Evolutionary conservation across 805 yeast species (phyloP).

Genomic region (Starmerella asiatica): DNA sequence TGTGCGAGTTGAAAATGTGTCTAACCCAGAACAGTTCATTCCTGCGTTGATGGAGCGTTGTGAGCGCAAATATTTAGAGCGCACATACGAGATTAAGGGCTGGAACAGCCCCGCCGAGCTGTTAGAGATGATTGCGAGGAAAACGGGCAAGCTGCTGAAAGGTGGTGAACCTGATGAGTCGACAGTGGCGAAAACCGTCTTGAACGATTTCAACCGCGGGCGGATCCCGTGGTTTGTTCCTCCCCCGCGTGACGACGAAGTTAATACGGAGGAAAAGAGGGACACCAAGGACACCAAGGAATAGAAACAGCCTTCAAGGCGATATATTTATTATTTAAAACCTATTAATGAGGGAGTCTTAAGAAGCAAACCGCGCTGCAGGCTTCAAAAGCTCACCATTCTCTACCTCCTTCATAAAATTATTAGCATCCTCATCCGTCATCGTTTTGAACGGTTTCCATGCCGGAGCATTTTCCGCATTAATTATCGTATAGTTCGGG

Average conservation of each 20-base stretch:
- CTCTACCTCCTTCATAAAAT: neutral
- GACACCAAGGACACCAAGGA: constrained; percentile 32
- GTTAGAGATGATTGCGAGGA: constrained; percentile 79
- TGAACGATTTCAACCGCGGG: constrained; percentile 93
- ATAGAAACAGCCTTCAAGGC: constrained; percentile 2
- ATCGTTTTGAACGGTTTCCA: neutral
- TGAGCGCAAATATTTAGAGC: constrained; percentile 76
- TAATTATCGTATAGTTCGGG: constrained; percentile 6
- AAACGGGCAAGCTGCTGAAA: constrained; percentile 80
- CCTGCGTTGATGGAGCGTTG: constrained; percentile 77
- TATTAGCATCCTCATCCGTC: neutral
- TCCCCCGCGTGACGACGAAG: constrained; percentile 70
- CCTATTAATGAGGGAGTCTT: too few relatives aligned
- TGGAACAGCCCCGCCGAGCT: constrained; percentile 70
- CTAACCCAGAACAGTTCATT: constrained; percentile 88
- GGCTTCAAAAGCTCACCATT: neutral
- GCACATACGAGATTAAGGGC: constrained; percentile 89
- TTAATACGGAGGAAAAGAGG: too few relatives aligned
- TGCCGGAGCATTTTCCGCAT: neutral
- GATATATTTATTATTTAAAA: constrained; percentile 1
- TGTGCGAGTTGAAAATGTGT: constrained; percentile 95
- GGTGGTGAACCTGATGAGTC: constrained; percentile 98
- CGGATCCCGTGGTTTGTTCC: constrained; percentile 96
- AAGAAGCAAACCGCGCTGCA: neutral
- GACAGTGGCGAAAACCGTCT: constrained; percentile 78